A percentile compares a stretch with the other conserved stretches of the same genome.
Conservation (phyloP, 2,329 filamentous ascomycete genomes). For the Plectosphaerella plurivora region DNA sequence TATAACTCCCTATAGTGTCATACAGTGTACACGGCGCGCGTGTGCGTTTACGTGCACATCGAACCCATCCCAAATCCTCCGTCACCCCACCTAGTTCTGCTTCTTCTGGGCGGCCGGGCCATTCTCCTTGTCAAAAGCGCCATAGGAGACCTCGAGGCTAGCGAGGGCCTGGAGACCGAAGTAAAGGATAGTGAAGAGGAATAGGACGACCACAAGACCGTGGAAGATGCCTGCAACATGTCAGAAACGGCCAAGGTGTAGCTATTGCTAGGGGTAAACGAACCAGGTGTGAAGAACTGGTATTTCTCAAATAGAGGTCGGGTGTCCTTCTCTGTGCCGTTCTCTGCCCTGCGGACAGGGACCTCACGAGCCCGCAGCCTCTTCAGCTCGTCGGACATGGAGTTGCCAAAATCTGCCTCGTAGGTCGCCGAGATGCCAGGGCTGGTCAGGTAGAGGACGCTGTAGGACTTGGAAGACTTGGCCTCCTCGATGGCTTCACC, state of each 20-base stretch:
- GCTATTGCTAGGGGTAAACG: constrained; percentile 18
- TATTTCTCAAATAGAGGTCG: constrained; percentile 82
- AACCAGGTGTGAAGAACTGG: constrained; percentile 87
- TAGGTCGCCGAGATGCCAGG: constrained; percentile 53
- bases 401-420: constrained; percentile 58
- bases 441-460: constrained; percentile 70
- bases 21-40: constrained; percentile 4
- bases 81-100: constrained; percentile 38
- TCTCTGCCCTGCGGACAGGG: constrained; percentile 28
- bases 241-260: constrained; percentile 6
- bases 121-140: constrained; percentile 95
- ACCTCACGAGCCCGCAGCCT: constrained; percentile 37
- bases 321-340: constrained; percentile 33
- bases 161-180: constrained; percentile 72
- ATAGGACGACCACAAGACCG: constrained; percentile 64
- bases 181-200: constrained; percentile 73
- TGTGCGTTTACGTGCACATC: not conserved
- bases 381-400: constrained; percentile 70
- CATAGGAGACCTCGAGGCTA: constrained; percentile 85
- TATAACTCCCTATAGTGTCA: constrained; percentile 10
- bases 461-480: constrained; percentile 50
- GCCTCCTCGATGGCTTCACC: constrained; percentile 39
- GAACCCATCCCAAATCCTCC: not conserved
- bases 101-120: constrained; percentile 87
- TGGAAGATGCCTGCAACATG: constrained; percentile 75